These are phyloP conservation scores for Solanum commersonii DNA, from an alignment of 257 asterid species.

Conservation along the genomic window DNA sequence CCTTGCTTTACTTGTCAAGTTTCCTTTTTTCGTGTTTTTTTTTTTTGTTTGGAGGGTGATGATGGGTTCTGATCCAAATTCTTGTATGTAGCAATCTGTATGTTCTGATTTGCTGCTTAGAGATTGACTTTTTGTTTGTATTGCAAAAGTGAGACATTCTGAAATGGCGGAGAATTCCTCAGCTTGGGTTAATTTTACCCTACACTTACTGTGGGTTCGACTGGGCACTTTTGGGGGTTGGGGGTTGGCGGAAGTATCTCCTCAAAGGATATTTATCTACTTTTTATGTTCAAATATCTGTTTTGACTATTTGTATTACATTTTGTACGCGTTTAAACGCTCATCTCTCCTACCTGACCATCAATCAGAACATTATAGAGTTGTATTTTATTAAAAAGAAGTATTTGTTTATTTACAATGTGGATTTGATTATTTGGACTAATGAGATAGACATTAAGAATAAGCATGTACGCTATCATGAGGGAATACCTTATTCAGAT, in stretches of 20 bases:
- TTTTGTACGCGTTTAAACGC: not conserved
- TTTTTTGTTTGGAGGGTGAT: not conserved
- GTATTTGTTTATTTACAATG: not conserved
- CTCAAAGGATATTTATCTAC: not conserved
- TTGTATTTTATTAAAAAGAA: not conserved
- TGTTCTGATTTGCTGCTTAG: constrained; percentile 3
- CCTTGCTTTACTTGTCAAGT: not conserved
- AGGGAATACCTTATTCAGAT: not conserved
- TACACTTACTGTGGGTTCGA: constrained; percentile 2
- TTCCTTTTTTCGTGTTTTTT: not conserved
- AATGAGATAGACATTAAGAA: not conserved
- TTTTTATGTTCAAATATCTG: not conserved
- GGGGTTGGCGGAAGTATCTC: not conserved
- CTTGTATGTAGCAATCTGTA: not conserved
- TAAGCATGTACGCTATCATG: not conserved
- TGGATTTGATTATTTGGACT: not conserved
- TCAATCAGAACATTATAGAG: not conserved
- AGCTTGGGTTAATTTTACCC: not conserved
- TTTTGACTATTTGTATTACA: not conserved
- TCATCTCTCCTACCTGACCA: not conserved
- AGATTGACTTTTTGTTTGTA: not conserved
- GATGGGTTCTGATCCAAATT: not conserved
- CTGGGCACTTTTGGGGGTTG: not conserved
- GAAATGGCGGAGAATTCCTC: not conserved
- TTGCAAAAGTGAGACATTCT: not conserved